A percentile compares a stretch with the other conserved stretches of the same genome.
Evolutionary conservation across 345 rosid species (phyloP).

Genomic region (Draba incana): DNA sequence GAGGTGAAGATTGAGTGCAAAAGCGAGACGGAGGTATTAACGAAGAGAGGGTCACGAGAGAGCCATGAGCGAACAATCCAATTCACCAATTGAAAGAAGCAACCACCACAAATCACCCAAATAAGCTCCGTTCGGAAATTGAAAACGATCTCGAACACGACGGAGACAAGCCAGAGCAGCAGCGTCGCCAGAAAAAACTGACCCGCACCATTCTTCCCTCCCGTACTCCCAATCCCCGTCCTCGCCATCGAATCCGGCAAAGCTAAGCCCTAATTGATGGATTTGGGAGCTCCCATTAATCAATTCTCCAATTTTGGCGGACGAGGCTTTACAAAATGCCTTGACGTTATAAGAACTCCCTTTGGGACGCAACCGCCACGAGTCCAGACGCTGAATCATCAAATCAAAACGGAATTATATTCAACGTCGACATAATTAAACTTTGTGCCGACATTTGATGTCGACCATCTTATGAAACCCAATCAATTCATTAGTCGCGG

Average conservation of each 20-base stretch:
- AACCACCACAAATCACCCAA: constrained; percentile 55
- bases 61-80: constrained; percentile 57
- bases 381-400: constrained; percentile 2
- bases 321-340: constrained; percentile 3
- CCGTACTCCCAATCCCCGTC: constrained; percentile 31
- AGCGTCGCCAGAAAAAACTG: constrained; percentile 79
- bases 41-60: constrained; percentile 87
- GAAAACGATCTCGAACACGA: constrained; percentile 74
- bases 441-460: no score
- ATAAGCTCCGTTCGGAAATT: constrained; percentile 60
- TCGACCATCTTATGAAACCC: no score
- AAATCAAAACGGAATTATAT: not conserved
- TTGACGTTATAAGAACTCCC: constrained; percentile 9
- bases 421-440: no score
- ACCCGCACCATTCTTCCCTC: constrained; percentile 49
- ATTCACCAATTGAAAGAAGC: constrained; percentile 70
- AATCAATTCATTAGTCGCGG: no score
- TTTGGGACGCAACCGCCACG: constrained; percentile 27
- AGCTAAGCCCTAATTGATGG: constrained; percentile 6
- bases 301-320: constrained; percentile 28
- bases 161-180: constrained; percentile 79
- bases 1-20: constrained; percentile 84
- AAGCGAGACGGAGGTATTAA: constrained; percentile 86
- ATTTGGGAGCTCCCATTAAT: not conserved
- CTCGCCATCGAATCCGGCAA: constrained; percentile 30